Conservation (phyloP, 352 stramenopile genomes). For the Phytophthora tentaculata region DNA sequence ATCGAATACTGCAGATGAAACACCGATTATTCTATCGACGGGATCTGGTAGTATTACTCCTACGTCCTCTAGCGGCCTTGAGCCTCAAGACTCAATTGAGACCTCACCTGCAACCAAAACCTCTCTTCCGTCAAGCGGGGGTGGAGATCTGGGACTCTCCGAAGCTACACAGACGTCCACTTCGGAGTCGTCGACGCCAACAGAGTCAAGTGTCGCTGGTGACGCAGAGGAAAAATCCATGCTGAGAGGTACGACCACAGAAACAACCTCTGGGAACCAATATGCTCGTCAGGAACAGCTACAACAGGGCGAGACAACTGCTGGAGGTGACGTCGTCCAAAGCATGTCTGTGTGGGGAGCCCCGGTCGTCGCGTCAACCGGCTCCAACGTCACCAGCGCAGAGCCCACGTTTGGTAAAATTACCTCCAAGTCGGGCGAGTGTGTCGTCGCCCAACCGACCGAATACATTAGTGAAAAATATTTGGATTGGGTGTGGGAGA, state of each 20-base stretch:
- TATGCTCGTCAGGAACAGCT: not conserved
- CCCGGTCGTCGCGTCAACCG: constrained; percentile 18
- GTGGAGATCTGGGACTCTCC: not conserved
- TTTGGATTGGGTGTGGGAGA: constrained; percentile 27
- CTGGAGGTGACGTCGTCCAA: constrained; percentile 7
- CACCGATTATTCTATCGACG: too few relatives aligned
- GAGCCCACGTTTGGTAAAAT: constrained; percentile 25
- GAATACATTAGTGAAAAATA: constrained; percentile 27
- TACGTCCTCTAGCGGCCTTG: not conserved
- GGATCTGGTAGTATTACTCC: not conserved
- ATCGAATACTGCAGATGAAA: not conserved
- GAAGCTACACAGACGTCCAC: not conserved
- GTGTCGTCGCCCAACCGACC: constrained; percentile 11
- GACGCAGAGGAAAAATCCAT: not conserved
- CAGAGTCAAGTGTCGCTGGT: not conserved
- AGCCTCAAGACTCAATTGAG: not conserved
- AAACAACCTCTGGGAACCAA: not conserved
- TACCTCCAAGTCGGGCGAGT: constrained; percentile 17
- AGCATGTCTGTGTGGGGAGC: constrained; percentile 22
- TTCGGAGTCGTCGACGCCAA: not conserved
- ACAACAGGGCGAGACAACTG: not conserved
- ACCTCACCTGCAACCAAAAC: too few relatives aligned
- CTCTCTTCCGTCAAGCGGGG: not conserved
- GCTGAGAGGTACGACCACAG: not conserved
- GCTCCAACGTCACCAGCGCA: constrained; percentile 9